Base-by-base conservation (phyloP, 495 filamentous ascomycete genomes). In the Hyaloscypha hepaticicola region DNA sequence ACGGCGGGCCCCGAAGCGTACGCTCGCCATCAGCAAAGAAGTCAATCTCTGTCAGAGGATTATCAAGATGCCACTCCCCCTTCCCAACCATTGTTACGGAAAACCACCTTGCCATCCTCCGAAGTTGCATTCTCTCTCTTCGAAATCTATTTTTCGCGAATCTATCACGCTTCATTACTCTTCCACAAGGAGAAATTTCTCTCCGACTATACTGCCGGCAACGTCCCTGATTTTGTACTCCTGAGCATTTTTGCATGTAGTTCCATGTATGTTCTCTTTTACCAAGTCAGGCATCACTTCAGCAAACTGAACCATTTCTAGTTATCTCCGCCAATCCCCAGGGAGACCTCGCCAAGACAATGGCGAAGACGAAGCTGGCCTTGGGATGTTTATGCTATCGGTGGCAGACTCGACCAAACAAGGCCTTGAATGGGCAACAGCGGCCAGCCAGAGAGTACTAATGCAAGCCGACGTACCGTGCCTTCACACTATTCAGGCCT, bases 181-280 rank as follows among this genome's bases (percentile, higher is more conserved):
- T 68, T 68, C 27, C 66, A 68, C 26, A 64, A 63, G 26, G 29
- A 64, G 28, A 68, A 53, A 19, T 64, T 68, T 28, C 45, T 63
- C n/a, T 27, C 57, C 1, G 66, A 68, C 25, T 68, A 52, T 38
- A 38, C 53, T 21, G 66, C 66, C 14, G 52, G 38, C 29, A 59
- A 31, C 29, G 60, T 63, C n/a, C 53, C 60, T 9, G 66, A 64
- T 16, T 68, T 64, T 49, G 29, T 64, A n/a, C 19, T 51, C 31
- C 29, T 68, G 8, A 63, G 66, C 31, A 60, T 68, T 9, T 68
- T 68, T 56, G 66, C 66, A 7, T 27, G 58, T 24, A 60, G 60
- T 22, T 58, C 66, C 45, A 55, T 68, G 66, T 64, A 64, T 8
- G 60, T 52, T 41, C 49, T 22, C 27, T 60, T 28, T 55, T 48